phyloP scores from a whole-genome alignment of 305 asterid species.

The Fraxinus xanthoxyloides region DNA sequence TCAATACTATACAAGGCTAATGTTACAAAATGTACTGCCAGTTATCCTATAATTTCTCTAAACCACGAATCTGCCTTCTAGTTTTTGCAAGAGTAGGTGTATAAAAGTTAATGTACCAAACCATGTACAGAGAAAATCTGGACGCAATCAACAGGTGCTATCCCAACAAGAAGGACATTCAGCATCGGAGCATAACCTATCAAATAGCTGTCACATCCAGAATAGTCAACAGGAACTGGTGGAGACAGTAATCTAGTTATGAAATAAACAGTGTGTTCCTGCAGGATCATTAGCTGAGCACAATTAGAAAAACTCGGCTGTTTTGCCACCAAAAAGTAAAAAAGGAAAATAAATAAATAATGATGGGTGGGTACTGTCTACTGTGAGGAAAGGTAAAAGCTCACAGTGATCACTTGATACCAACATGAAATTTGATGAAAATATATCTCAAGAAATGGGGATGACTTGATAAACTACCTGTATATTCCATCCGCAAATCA shows the following conservation, averaged over 20 bases:
- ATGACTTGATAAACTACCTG: slow-evolving; percentile 56
- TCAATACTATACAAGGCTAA: background rate
- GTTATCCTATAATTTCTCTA: background rate
- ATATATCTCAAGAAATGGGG: background rate
- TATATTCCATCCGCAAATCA: slow-evolving; percentile 80
- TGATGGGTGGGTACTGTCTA: background rate
- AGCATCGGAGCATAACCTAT: slow-evolving; percentile 86
- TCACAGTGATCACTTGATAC: background rate
- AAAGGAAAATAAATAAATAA: background rate
- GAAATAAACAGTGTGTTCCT: slow-evolving; percentile 84
- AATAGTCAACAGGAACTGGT: slow-evolving; percentile 61
- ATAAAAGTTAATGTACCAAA: slow-evolving; percentile 51
- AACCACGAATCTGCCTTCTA: slow-evolving; percentile 1
- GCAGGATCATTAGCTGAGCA: slow-evolving; percentile 34
- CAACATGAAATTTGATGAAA: background rate
- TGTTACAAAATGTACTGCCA: background rate
- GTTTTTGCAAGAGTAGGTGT: background rate
- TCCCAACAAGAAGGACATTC: slow-evolving; percentile 88
- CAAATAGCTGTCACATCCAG: slow-evolving; percentile 76
- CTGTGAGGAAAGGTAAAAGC: background rate
- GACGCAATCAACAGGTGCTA: slow-evolving; percentile 89
- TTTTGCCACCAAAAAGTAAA: background rate
- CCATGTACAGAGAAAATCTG: slow-evolving; percentile 97
- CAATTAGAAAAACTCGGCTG: slow-evolving; percentile 15
- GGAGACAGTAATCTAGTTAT: slow-evolving; percentile 91